A percentile compares a stretch with the other conserved stretches of the same genome.
Evolutionary conservation across 2,329 filamentous ascomycete genomes (phyloP).

Genomic region (Colletotrichum sublineola): DNA sequence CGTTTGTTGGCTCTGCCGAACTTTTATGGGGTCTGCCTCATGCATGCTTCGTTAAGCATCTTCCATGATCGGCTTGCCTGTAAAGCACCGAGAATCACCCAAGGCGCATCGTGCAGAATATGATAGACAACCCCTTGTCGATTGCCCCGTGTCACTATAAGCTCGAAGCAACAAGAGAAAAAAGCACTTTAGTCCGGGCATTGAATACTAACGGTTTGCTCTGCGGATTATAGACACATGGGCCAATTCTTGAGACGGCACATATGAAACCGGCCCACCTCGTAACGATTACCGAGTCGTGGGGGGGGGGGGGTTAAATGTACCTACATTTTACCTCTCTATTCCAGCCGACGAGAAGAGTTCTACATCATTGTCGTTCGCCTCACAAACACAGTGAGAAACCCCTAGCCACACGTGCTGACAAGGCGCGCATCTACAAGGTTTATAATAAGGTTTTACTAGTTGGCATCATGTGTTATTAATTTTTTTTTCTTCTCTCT

Average conservation of each 20-base stretch:
- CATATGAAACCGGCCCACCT: background rate
- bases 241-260: background rate
- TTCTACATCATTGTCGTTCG: too few species aligned
- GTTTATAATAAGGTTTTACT: too few species aligned
- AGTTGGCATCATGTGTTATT: too few species aligned
- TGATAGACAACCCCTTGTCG: background rate
- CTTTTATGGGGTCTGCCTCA: background rate
- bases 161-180: background rate
- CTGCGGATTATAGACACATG: background rate
- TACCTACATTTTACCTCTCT: too few species aligned
- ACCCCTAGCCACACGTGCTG: background rate
- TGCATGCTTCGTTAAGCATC: background rate
- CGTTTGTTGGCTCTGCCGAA: background rate
- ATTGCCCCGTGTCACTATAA: background rate
- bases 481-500: too few species aligned
- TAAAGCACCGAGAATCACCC: background rate
- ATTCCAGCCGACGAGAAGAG: too few species aligned
- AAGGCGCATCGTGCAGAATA: background rate
- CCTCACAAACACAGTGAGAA: background rate
- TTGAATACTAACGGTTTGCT: background rate
- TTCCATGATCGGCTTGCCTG: background rate
- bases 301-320: background rate
- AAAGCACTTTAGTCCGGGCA: background rate
- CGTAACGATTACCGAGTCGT: background rate
- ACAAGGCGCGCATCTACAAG: background rate